Evolutionary conservation across 2,329 filamentous ascomycete genomes (phyloP).

Genomic region (Geosmithia flava): DNA sequence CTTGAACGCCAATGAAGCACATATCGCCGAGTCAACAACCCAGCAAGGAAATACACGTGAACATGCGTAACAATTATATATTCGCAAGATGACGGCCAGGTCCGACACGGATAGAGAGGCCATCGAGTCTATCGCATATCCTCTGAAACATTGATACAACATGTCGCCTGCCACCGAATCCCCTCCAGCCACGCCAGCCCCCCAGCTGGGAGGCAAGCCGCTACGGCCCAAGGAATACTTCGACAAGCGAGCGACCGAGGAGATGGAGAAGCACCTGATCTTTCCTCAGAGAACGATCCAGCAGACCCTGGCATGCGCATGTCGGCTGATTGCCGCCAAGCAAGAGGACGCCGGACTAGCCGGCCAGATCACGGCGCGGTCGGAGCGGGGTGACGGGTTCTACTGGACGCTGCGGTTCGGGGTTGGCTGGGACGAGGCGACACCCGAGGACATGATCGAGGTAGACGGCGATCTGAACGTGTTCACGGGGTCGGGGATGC

Average conservation of each 20-base stretch:
- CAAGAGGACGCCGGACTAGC: constrained; percentile 3
- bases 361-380: constrained; percentile 2
- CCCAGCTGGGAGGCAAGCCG: neutral
- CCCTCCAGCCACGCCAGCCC: neutral
- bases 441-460: constrained; percentile 3
- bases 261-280: constrained; percentile 2
- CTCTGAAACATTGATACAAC: neutral
- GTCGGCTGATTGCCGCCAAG: constrained; percentile 1
- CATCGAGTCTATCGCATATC: no score
- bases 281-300: constrained; percentile 1
- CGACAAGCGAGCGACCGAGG: constrained; percentile 2
- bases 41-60: no score
- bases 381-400: constrained; percentile 1
- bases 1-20: no score
- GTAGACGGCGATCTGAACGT: constrained; percentile 3
- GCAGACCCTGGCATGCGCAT: constrained; percentile 3
- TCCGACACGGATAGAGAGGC: no score
- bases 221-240: constrained; percentile 3
- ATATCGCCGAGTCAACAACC: no score
- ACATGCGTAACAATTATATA: no score
- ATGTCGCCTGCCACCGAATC: neutral
- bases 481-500: constrained; percentile 1
- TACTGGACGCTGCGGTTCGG: constrained; percentile 4
- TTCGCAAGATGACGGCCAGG: no score
- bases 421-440: constrained; percentile 3